Evolutionary conservation across 176 grass and related monocot species (phyloP), one percentile per base, ranked within the genome.

Genomic region (Elaeis guineensis): DNA sequence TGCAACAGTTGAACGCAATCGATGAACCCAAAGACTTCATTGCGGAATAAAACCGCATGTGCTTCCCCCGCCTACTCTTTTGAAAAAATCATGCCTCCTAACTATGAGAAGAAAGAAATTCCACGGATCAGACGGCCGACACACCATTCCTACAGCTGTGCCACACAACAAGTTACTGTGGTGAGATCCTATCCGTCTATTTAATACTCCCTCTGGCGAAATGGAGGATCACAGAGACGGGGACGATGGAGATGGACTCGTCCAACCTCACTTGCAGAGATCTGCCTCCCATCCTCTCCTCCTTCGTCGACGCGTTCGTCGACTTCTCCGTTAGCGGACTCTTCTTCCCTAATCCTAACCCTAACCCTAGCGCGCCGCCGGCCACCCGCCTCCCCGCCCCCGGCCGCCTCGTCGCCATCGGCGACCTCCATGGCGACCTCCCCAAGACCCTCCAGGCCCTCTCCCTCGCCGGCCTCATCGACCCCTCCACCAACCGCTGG

Each of bases 401-500:
- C 17, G 58, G 71, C 18, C 91, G 91, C 19, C 78, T 96, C 66
- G 83, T 90, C 32, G 86, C 86, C 62, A 77, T 96, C 61, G 91
- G 91, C 0, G 91, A 96, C 71, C 80, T 96, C 55, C 91, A 96
- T 56, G 91, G 91, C 0, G 91, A 96, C 71, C 81, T 90, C 64
- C 71, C 62, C 61, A 96, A 96, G 63, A 69, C 91, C 25, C 74
- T 86, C 63, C 59, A 84, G 73, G 83, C 86, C 3, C 66, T 95
- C 66, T 84, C 82, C 28, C 90, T 95, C 52, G 86, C 86, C 0
- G 90, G 90, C 17, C 70, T 95, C 17, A 6, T 79, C 3, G 64
- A 77, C 14, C 18, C 55, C 15, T 4, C 4, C 39, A 78, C 14
- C 62, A 72, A 35, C 44, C 68, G 68, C 4, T 96, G 91, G 91